Evolutionary conservation across 164 flowering plant genomes (phyloP).

Genomic region (Dillenia suffruticosa): DNA sequence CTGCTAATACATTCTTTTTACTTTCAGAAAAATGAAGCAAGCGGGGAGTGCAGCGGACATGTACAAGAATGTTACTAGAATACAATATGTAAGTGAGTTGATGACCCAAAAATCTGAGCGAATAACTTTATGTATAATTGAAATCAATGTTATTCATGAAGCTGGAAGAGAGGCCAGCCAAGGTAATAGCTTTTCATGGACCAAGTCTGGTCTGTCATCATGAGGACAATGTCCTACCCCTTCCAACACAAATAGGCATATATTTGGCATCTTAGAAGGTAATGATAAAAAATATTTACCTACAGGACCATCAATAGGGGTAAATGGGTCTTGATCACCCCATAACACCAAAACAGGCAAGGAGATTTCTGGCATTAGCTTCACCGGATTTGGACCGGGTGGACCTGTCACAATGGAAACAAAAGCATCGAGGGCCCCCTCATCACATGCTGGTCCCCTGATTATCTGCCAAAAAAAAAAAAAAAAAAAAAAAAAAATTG

Average conservation of each 20-base stretch:
- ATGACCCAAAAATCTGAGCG: too few relatives aligned
- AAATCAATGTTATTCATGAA: slow-evolving; percentile 12
- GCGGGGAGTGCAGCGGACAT: too few relatives aligned
- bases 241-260: slow-evolving; percentile 53
- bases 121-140: too few relatives aligned
- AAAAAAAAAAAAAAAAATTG: not conserved
- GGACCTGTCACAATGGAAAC: slow-evolving; percentile 92
- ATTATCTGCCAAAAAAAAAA: slow-evolving; percentile 53
- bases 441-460: slow-evolving; percentile 64
- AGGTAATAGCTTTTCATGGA: slow-evolving; percentile 79
- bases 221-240: slow-evolving; percentile 97
- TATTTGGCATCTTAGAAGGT: slow-evolving; percentile 46
- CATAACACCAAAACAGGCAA: slow-evolving; percentile 70
- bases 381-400: slow-evolving; percentile 86
- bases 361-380: slow-evolving; percentile 60
- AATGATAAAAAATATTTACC: slow-evolving; percentile 80
- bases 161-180: slow-evolving; percentile 62
- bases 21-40: too few relatives aligned
- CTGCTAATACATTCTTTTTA: too few relatives aligned
- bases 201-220: slow-evolving; percentile 86
- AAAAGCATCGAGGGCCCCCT: slow-evolving; percentile 93
- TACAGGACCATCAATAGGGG: slow-evolving; percentile 92
- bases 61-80: too few relatives aligned
- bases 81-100: too few relatives aligned
- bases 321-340: slow-evolving; percentile 88